Base-by-base conservation (phyloP, 306 rosid species). In the Fragaria iinumae region DNA sequence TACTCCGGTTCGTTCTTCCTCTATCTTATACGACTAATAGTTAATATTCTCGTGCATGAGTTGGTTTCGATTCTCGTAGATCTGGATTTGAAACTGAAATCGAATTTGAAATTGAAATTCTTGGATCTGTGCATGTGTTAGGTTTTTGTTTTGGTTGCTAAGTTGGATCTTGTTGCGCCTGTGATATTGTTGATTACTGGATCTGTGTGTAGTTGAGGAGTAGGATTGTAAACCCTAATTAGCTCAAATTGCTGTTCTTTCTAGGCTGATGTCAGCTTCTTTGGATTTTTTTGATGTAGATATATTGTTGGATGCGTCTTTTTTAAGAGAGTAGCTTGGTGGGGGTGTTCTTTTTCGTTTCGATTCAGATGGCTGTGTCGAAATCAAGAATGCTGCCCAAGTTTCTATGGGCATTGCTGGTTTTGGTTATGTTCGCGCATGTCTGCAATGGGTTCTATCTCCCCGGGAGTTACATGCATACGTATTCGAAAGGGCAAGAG, bases 391-490 rank as follows among this genome's bases (percentile, higher is more conserved):
- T 69, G 74, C 79, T 72, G 74, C 79, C 84, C 48, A 75, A 53
- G 71, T 55, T 80, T 41, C 48, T 13, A 55, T 72, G 86, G 89
- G 67, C 78, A 78, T 78, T 83, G 78, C 50, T 88, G 18, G 72
- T 55, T 44, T 62, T 76, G 57, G 18, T 83, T 59, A 1, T 86
- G 72, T 76, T 82, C n/a, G 82, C 64, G 21, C 43, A 82, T 79
- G 73, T 84, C 49, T 65, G 85, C 66, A 36, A 84, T 86, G 96
- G 89, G 36, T 94, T 94, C 83, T 94, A 91, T 79, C 96, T 94
- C 6, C 98, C 98, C 0, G 98, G 96, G 55, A 94, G 96, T 83
- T 94, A 91, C 90, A 90, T 91, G 96, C 89, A 91, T 73, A 90
- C 92, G 2, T 94, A 91, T 85, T 80, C 94, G n/a, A 67, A 76